A percentile compares a stretch with the other conserved stretches of the same genome.
phyloP scores from a whole-genome alignment of 2,329 filamentous ascomycete species.

The Clathrospora elynae region DNA sequence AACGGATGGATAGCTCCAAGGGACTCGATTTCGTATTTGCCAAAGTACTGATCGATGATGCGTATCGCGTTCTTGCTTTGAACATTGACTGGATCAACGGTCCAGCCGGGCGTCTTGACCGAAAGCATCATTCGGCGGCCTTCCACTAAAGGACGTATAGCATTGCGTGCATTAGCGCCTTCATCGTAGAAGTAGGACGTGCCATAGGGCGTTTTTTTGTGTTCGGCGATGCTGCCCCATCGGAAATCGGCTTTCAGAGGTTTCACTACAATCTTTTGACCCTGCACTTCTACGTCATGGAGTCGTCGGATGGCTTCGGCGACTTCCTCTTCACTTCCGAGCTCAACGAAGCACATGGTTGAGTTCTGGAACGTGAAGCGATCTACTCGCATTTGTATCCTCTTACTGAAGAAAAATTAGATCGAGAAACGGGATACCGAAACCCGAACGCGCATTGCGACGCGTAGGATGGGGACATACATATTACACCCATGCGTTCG shows the following conservation, averaged over 20 bases:
- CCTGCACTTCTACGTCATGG: slow-evolving; percentile 2
- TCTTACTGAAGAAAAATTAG: slow-evolving; percentile 18
- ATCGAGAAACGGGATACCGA: slow-evolving; percentile 8
- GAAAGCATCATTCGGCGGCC: slow-evolving; percentile 25
- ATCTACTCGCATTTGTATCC: slow-evolving; percentile 23
- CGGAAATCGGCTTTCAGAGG: slow-evolving; percentile 14
- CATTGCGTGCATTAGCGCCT: slow-evolving; percentile 12
- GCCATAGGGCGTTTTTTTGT: background rate
- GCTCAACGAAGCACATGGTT: slow-evolving; percentile 20
- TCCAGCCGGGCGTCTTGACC: slow-evolving; percentile 30
- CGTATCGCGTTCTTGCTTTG: slow-evolving; percentile 4
- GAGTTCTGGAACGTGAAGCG: slow-evolving; percentile 26
- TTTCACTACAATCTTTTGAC: background rate
- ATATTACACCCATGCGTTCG: slow-evolving; percentile 21
- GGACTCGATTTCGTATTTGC: slow-evolving; percentile 25
- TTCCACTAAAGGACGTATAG: slow-evolving; percentile 22
- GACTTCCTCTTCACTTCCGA: slow-evolving; percentile 24
- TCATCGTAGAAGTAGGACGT: slow-evolving; percentile 14
- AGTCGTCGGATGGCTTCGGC: slow-evolving; percentile 16
- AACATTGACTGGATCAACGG: background rate
- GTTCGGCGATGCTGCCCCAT: slow-evolving; percentile 8
- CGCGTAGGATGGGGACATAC: slow-evolving; percentile 17
- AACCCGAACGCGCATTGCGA: background rate
- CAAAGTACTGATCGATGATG: slow-evolving; percentile 17
- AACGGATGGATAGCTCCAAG: slow-evolving; percentile 15